A percentile compares a stretch with the other conserved stretches of the same genome.
Evolutionary conservation across 192 early-diverging fungal genomes (phyloP).

Genomic region (Mortierella claussenii): DNA sequence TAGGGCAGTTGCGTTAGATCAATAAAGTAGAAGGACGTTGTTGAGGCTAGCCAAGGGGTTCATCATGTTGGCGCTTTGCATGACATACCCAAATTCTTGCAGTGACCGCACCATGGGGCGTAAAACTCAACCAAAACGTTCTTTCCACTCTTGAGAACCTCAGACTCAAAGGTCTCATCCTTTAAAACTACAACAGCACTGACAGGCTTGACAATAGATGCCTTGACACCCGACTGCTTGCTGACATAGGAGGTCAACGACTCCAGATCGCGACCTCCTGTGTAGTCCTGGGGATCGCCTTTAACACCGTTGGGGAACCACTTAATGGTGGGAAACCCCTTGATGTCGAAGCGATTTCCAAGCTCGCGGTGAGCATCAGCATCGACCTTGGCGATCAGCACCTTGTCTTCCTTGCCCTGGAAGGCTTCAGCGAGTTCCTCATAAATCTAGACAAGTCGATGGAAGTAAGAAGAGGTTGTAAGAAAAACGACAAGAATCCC

Average conservation of each 20-base stretch:
- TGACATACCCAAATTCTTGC: conserved; percentile 64
- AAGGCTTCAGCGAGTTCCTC: conserved; percentile 85
- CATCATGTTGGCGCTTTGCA: no score
- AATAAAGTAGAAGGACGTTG: no score
- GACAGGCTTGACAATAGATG: conserved; percentile 76
- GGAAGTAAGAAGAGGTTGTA: not conserved
- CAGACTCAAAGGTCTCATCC: conserved; percentile 78
- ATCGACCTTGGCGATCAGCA: conserved; percentile 92
- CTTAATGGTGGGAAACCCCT: conserved; percentile 92
- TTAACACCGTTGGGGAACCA: conserved; percentile 90
- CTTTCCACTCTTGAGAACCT: conserved; percentile 76
- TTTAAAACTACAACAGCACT: conserved; percentile 78
- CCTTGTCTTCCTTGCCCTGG: conserved; percentile 71
- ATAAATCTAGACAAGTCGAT: conserved; percentile 59
- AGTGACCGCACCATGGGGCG: conserved; percentile 96
- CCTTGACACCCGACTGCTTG: conserved; percentile 81
- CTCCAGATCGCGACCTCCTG: conserved; percentile 85
- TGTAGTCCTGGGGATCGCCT: conserved; percentile 81
- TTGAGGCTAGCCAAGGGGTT: no score
- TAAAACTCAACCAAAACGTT: conserved; percentile 93
- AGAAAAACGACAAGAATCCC: not conserved
- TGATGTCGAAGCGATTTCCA: conserved; percentile 79
- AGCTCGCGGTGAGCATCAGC: conserved; percentile 88
- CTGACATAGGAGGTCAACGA: conserved; percentile 78
- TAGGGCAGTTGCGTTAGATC: no score